These are phyloP conservation scores for Pseudopediastrum boryanum DNA, from an alignment of 139 green algal species.

Conservation along the genomic window DNA sequence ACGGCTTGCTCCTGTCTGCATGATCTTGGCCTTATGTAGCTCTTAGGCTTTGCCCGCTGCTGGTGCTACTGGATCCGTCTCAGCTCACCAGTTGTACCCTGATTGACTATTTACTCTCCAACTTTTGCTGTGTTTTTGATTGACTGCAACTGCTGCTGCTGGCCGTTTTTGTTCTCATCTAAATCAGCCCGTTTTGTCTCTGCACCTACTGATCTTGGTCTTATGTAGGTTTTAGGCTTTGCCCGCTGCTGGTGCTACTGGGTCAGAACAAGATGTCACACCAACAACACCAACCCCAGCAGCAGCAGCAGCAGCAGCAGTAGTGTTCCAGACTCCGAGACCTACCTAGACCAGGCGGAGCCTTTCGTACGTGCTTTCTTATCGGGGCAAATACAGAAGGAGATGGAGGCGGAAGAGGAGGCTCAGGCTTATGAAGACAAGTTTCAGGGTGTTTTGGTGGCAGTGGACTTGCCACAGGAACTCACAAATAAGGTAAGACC, in stretches of 20 bases:
- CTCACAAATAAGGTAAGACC: slow-evolving; percentile 11
- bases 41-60: slow-evolving; percentile 51
- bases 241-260: slow-evolving; percentile 50
- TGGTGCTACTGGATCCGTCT: slow-evolving; percentile 53
- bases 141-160: not conserved
- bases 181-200: no score
- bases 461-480: slow-evolving; percentile 28
- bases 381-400: not conserved
- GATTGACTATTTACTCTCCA: no score
- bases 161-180: no score
- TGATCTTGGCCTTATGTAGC: not conserved
- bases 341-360: slow-evolving; percentile 60
- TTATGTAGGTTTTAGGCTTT: slow-evolving; percentile 47
- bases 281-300: no score
- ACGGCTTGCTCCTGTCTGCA: no score
- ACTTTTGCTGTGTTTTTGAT: no score
- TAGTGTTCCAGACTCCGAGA: not conserved
- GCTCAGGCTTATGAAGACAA: not conserved
- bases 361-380: slow-evolving; percentile 56
- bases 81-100: no score
- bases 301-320: slow-evolving; percentile 16
- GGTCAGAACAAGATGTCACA: no score
- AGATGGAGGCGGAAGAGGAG: not conserved
- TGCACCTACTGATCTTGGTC: not conserved
- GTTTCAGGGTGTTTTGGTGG: slow-evolving; percentile 41